Conservation (phyloP, 306 rosid genomes). For the Cajanus cajan region DNA sequence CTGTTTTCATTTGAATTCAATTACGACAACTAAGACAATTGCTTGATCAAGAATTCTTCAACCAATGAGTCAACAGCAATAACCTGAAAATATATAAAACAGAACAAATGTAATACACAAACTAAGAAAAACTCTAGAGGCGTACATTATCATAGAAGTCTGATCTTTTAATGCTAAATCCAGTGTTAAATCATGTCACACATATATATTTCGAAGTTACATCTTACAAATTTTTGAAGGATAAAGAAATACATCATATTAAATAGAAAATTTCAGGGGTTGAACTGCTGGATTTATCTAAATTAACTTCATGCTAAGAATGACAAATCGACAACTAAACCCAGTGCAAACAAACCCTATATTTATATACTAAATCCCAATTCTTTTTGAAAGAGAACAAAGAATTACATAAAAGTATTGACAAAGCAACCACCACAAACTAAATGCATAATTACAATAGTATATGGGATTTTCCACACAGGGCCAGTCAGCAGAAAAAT, state of each 20-base stretch:
- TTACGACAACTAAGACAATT: slow-evolving; percentile 13
- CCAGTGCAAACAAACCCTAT: neutral
- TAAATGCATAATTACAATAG: slow-evolving; percentile 5
- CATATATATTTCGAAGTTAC: neutral
- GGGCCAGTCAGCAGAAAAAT: slow-evolving; percentile 19
- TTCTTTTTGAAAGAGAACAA: slow-evolving; percentile 1
- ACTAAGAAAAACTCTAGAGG: neutral
- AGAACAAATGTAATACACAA: neutral
- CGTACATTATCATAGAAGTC: slow-evolving; percentile 13
- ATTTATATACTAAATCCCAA: neutral
- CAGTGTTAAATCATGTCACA: slow-evolving; percentile 4
- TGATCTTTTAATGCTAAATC: neutral
- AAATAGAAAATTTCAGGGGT: neutral
- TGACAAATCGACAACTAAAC: neutral
- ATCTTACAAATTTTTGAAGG: slow-evolving; percentile 6
- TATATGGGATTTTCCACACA: neutral
- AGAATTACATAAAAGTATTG: slow-evolving; percentile 3
- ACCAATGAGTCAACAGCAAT: slow-evolving; percentile 33
- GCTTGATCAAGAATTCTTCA: slow-evolving; percentile 30
- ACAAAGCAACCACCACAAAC: neutral
- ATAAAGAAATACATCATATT: neutral
- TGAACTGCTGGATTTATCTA: neutral
- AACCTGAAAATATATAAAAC: slow-evolving; percentile 46
- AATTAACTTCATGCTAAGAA: neutral
- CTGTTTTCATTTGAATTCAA: slow-evolving; percentile 60